Evolutionary conservation across 177 flowering plant genomes (phyloP).

Genomic region (Vitis hybrid): DNA sequence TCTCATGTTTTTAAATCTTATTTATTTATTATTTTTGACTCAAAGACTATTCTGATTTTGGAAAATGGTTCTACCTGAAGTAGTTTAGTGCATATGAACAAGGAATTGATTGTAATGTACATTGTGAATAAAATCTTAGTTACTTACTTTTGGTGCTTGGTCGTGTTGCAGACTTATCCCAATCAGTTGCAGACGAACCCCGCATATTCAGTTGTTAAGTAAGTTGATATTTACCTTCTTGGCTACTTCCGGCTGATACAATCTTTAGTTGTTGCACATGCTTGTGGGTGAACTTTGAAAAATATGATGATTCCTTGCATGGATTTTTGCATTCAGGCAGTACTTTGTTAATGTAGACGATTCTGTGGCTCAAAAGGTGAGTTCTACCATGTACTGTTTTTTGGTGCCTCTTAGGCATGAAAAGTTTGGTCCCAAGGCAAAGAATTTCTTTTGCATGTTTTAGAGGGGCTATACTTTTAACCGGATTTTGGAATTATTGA

Average conservation of each 20-base stretch:
- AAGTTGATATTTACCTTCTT: slow-evolving; percentile 15
- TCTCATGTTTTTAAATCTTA: no score
- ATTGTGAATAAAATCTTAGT: not conserved
- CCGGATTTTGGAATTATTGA: no score
- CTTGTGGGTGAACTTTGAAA: not conserved
- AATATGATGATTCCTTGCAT: not conserved
- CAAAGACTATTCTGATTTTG: no score
- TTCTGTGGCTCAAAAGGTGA: slow-evolving; percentile 52
- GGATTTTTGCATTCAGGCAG: slow-evolving; percentile 41
- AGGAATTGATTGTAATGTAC: no score
- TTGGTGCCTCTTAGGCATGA: no score
- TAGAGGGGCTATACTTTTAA: no score
- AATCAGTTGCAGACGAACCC: slow-evolving; percentile 56
- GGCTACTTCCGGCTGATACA: not conserved
- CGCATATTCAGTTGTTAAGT: slow-evolving; percentile 68
- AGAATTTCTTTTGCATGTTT: no score
- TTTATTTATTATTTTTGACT: no score
- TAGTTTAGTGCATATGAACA: no score
- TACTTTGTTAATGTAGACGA: slow-evolving; percentile 63
- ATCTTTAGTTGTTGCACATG: not conserved
- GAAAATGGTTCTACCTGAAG: no score
- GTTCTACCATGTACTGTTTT: not conserved
- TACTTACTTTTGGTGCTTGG: slow-evolving; percentile 1
- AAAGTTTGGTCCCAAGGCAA: no score
- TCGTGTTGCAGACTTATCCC: slow-evolving; percentile 42